A percentile compares a stretch with the other conserved stretches of the same genome.
Evolutionary conservation across 192 early-diverging fungal genomes (phyloP).

Genomic region (Podila clonocystis): DNA sequence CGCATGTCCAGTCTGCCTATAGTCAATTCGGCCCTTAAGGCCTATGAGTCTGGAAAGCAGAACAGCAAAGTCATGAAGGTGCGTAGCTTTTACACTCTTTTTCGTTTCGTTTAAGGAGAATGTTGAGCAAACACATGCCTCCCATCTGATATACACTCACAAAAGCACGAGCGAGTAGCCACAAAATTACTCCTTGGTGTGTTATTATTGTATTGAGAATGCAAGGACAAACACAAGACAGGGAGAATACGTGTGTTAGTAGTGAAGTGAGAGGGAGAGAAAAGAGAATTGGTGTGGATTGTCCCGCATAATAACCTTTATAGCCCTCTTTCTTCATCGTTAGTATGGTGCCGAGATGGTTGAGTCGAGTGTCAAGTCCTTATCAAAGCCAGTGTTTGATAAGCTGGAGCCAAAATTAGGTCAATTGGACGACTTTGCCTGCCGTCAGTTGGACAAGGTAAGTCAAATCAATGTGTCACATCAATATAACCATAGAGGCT

Average conservation of each 20-base stretch:
- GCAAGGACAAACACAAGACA: too few relatives aligned
- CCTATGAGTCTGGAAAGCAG: constrained; percentile 80
- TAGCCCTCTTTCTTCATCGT: background rate
- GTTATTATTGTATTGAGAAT: too few relatives aligned
- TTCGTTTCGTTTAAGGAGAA: background rate
- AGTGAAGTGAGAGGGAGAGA: too few relatives aligned
- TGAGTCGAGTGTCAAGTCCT: constrained; percentile 76
- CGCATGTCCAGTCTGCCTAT: constrained; percentile 83
- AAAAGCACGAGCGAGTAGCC: too few relatives aligned
- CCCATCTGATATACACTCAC: background rate
- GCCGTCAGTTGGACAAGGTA: constrained; percentile 79
- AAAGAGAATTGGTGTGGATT: constrained; percentile 10
- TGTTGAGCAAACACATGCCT: background rate
- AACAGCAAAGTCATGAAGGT: constrained; percentile 65
- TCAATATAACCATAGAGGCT: too few relatives aligned
- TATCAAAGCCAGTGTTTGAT: constrained; percentile 79
- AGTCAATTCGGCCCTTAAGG: constrained; percentile 78
- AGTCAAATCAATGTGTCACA: too few relatives aligned
- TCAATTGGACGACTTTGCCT: constrained; percentile 79
- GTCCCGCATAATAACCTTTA: background rate
- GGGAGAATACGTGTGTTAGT: too few relatives aligned
- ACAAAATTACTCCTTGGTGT: too few relatives aligned
- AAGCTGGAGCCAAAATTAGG: constrained; percentile 75
- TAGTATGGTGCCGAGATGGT: constrained; percentile 79
- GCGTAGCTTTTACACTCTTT: background rate